Conservation (phyloP, 257 asterid species). For the Cynanchum wilfordii region DNA sequence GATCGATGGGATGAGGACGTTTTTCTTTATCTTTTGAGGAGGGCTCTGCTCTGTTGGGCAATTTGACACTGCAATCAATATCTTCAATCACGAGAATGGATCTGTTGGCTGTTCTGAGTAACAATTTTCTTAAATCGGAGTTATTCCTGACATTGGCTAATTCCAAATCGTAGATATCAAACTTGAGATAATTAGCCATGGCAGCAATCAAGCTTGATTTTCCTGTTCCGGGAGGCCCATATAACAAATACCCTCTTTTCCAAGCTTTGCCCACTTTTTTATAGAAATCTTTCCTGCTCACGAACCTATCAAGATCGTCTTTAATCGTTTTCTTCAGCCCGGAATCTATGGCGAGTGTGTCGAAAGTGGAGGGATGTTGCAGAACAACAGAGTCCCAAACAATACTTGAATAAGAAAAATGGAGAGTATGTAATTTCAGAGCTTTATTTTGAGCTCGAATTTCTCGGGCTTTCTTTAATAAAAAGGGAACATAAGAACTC, state of each 20-base stretch:
- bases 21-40: background rate
- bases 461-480: background rate
- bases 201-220: conserved; percentile 81
- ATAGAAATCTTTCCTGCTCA: conserved; percentile 52
- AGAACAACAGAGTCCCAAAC: conserved; percentile 42
- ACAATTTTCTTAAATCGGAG: conserved; percentile 37
- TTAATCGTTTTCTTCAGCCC: conserved; percentile 25
- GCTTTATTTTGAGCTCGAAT: background rate
- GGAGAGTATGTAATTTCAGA: conserved; percentile 19
- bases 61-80: conserved; percentile 50
- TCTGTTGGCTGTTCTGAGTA: conserved; percentile 41
- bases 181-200: conserved; percentile 58
- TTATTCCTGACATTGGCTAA: conserved; percentile 34
- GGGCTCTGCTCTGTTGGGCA: background rate
- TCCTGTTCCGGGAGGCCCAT: conserved; percentile 83
- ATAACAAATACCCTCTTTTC: conserved; percentile 73
- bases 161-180: conserved; percentile 69
- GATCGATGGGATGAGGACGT: background rate
- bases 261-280: conserved; percentile 61
- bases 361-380: conserved; percentile 58
- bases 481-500: background rate
- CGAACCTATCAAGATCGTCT: conserved; percentile 43
- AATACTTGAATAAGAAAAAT: background rate
- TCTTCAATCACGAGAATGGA: conserved; percentile 73
- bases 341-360: conserved; percentile 51